These are phyloP conservation scores for Diaporthe nobilis DNA, from an alignment of 2,329 filamentous ascomycete species.

Conservation along the genomic window DNA sequence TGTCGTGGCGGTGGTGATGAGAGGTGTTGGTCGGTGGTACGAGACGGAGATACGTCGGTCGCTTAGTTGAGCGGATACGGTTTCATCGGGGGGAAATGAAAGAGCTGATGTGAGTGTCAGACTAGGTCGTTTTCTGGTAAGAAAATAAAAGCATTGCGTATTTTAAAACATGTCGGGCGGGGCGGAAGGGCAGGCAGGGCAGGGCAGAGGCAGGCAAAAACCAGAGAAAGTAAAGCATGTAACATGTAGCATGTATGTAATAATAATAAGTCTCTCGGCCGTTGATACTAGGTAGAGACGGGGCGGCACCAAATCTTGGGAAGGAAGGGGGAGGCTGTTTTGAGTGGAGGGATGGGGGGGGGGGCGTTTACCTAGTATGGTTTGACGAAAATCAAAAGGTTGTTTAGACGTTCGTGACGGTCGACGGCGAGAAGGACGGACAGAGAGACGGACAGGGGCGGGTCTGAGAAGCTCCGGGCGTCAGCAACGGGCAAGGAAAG, in stretches of 20 bases:
- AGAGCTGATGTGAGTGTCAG: slow-evolving; percentile 33
- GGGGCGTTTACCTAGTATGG: slow-evolving; percentile 38
- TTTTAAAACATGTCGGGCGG: slow-evolving; percentile 32
- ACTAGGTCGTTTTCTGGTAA: slow-evolving; percentile 30
- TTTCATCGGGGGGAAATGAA: slow-evolving; percentile 32
- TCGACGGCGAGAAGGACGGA: slow-evolving; percentile 19
- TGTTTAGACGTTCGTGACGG: slow-evolving; percentile 33
- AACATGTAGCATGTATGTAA: slow-evolving; percentile 31
- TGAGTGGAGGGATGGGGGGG: neutral
- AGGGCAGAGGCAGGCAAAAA: slow-evolving; percentile 32
- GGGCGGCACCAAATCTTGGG: slow-evolving; percentile 14
- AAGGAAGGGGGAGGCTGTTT: slow-evolving; percentile 1
- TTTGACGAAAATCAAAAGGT: slow-evolving; percentile 17
- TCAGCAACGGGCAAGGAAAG: slow-evolving; percentile 21
- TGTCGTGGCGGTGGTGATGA: slow-evolving; percentile 18
- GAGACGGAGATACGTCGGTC: slow-evolving; percentile 26
- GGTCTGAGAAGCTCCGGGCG: slow-evolving; percentile 20
- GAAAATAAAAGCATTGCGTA: slow-evolving; percentile 30
- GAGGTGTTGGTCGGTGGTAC: slow-evolving; percentile 18
- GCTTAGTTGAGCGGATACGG: slow-evolving; percentile 31
- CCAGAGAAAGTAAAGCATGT: slow-evolving; percentile 34
- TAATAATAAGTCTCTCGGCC: slow-evolving; percentile 33
- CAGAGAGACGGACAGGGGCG: slow-evolving; percentile 20
- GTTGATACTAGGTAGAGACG: slow-evolving; percentile 7
- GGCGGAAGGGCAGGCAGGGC: slow-evolving; percentile 24